Percentiles rank a stretch among this genome's conserved stretches.
phyloP scores from a whole-genome alignment of 345 rosid species.

The Heritiera fomes region DNA sequence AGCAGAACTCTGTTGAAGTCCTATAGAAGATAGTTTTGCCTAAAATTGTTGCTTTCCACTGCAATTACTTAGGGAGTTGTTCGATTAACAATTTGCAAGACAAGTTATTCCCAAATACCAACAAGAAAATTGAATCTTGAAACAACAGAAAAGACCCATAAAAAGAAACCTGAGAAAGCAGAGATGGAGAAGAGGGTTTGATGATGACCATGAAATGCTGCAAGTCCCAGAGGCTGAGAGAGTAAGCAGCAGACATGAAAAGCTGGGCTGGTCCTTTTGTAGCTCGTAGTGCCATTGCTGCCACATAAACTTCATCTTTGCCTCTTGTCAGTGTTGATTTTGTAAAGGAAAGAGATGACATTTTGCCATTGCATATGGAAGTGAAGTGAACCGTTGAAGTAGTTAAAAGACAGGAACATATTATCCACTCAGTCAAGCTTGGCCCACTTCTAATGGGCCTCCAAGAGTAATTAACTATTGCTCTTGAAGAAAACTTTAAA shows the following conservation, averaged over 20 bases:
- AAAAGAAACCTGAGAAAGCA: constrained; percentile 40
- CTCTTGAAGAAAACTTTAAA: no score
- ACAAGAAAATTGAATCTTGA: background rate
- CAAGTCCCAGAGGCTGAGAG: constrained; percentile 53
- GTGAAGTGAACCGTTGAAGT: background rate
- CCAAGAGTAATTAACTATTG: no score
- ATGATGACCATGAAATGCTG: constrained; percentile 69
- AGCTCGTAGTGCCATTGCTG: constrained; percentile 52
- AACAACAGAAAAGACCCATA: background rate
- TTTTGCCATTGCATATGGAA: background rate
- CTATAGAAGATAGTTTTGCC: background rate
- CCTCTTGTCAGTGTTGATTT: constrained; percentile 27
- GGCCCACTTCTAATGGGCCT: constrained; percentile 10
- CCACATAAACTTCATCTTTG: constrained; percentile 53
- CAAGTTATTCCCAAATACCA: background rate
- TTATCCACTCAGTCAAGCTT: background rate
- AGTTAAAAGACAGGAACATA: background rate
- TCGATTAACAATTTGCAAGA: background rate
- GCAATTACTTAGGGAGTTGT: background rate
- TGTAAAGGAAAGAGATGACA: constrained; percentile 7
- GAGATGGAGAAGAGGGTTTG: constrained; percentile 33
- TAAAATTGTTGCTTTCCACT: background rate
- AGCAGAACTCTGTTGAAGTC: background rate
- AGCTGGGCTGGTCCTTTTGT: constrained; percentile 50
- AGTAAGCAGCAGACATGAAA: constrained; percentile 50